Percentiles rank a stretch among this genome's conserved stretches.
These are phyloP conservation scores for Toxoplasma gondii DNA, from an alignment of 169 alveolate genomes.

Conservation along the genomic window DNA sequence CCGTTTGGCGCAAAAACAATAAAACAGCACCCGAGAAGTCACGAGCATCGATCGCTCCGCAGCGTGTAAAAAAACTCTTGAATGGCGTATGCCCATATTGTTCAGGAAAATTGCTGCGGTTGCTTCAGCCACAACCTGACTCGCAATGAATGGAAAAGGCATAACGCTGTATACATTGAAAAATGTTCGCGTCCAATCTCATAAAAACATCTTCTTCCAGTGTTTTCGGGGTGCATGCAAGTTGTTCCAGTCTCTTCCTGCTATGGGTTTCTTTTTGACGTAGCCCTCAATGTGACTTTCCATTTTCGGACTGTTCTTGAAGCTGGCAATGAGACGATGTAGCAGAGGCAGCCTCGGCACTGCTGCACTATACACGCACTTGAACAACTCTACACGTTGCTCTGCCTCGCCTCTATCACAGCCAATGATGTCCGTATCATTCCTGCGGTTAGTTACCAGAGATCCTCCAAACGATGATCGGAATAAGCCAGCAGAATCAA, in stretches of 20 bases:
- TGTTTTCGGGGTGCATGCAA: slow-evolving; percentile 52
- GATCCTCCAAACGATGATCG: slow-evolving; percentile 10
- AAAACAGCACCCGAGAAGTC: too few relatives aligned
- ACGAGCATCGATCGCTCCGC: too few relatives aligned
- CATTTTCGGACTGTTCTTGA: slow-evolving; percentile 39
- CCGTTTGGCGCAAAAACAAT: too few relatives aligned
- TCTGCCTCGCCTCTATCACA: not conserved
- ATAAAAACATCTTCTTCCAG: slow-evolving; percentile 61
- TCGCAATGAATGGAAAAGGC: too few relatives aligned
- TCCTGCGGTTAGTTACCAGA: not conserved
- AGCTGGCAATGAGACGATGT: not conserved
- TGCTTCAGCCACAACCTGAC: too few relatives aligned
- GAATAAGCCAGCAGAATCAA: not conserved
- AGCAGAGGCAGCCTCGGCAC: slow-evolving; percentile 3
- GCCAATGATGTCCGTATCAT: not conserved
- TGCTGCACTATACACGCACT: not conserved
- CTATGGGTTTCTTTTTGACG: slow-evolving; percentile 60
- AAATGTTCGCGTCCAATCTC: not conserved
- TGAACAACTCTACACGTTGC: not conserved
- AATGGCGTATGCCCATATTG: too few relatives aligned
- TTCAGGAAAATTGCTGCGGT: too few relatives aligned
- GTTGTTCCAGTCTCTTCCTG: slow-evolving; percentile 70
- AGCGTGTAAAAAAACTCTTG: too few relatives aligned
- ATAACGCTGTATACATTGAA: too few relatives aligned
- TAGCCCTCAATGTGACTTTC: slow-evolving; percentile 66